Evolutionary conservation across 1,139 yeast genomes (phyloP).

Genomic region (Suhomyces kunorum): DNA sequence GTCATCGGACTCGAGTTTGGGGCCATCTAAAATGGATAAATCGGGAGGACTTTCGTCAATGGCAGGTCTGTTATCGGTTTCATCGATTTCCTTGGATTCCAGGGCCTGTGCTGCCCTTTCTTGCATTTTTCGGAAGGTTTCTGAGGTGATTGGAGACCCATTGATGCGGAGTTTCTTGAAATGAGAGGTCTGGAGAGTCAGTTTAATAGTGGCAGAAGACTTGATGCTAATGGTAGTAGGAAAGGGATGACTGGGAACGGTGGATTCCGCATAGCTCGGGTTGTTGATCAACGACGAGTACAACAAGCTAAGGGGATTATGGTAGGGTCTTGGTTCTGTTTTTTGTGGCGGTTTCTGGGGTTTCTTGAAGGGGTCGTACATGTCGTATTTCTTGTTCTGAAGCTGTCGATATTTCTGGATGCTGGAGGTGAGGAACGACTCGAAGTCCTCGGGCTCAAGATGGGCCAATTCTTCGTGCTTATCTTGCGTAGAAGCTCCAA

Average conservation of each 20-base stretch:
- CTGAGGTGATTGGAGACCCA: conserved; percentile 42
- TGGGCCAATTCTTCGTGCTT: background rate
- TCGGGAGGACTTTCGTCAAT: conserved; percentile 1
- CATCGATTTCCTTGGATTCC: background rate
- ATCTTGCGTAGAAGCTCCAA: too few species aligned
- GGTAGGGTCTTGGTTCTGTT: background rate
- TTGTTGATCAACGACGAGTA: conserved; percentile 18
- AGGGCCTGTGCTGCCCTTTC: conserved; percentile 3
- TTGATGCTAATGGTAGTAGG: conserved; percentile 25
- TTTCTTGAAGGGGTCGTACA: conserved; percentile 16
- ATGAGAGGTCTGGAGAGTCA: conserved; percentile 40
- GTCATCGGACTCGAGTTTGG: conserved; percentile 19
- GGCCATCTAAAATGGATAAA: conserved; percentile 11
- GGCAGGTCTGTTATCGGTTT: background rate
- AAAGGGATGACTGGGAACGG: conserved; percentile 14
- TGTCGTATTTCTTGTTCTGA: conserved; percentile 24
- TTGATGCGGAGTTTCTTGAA: conserved; percentile 47
- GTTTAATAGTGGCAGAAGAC: conserved; percentile 43
- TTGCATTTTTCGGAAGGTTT: conserved; percentile 20
- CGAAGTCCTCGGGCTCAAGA: conserved; percentile 27
- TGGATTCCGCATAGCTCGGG: conserved; percentile 1
- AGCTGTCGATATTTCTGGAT: conserved; percentile 36
- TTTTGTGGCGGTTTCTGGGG: background rate
- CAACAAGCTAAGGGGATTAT: conserved; percentile 20
- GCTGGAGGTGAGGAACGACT: conserved; percentile 36